Evolutionary conservation across 148 eudicot species (phyloP).

Genomic region (Polygonum aviculare): DNA sequence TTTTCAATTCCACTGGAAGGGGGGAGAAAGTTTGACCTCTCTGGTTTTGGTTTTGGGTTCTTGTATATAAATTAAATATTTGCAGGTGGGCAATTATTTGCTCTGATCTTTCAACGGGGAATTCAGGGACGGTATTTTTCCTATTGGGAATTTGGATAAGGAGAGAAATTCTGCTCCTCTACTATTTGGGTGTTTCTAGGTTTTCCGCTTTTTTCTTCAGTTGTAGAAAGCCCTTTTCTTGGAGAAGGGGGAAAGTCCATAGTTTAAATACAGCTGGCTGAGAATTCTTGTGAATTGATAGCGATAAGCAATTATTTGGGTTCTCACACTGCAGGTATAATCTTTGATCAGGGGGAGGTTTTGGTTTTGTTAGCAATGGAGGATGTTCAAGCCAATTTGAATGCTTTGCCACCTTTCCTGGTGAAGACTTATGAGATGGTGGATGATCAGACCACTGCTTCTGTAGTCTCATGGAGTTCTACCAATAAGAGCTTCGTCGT

Average conservation of each 20-base stretch:
- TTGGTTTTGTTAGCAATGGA: slow-evolving; percentile 38
- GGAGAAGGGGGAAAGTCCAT: not conserved
- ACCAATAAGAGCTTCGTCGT: slow-evolving; percentile 66
- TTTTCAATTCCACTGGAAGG: not conserved
- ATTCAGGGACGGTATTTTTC: not conserved
- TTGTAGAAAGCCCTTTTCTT: not conserved
- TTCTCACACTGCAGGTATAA: not conserved
- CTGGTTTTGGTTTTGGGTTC: not conserved
- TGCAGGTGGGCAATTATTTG: not conserved
- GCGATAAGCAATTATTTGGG: not conserved
- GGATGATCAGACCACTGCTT: slow-evolving; percentile 56
- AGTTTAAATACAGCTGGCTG: not conserved
- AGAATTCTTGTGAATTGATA: not conserved
- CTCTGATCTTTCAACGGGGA: not conserved
- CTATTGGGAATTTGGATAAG: not conserved
- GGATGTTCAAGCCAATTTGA: slow-evolving; percentile 54
- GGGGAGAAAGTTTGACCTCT: not conserved
- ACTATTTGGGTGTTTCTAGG: not conserved
- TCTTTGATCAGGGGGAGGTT: not conserved
- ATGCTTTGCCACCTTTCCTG: slow-evolving; percentile 72
- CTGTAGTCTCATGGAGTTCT: slow-evolving; percentile 73
- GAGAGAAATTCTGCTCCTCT: not conserved
- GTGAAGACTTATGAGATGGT: slow-evolving; percentile 90
- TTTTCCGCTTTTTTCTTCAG: not conserved
- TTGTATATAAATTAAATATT: not conserved